phyloP scores from a whole-genome alignment of 2,329 filamentous ascomycete genomes.

The Leptographium galeiforme region DNA sequence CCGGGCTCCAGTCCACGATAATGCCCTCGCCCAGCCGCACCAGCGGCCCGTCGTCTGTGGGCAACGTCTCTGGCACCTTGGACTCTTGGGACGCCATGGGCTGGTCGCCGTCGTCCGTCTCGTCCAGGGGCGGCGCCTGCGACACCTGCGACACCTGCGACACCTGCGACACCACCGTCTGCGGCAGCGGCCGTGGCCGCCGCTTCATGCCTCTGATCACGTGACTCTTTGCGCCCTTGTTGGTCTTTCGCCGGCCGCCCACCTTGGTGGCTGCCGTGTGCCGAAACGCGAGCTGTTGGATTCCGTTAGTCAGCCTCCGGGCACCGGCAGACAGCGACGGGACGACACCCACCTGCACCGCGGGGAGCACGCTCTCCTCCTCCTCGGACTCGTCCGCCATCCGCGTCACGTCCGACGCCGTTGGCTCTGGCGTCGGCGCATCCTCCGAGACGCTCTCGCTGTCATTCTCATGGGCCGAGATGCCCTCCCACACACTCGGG shows the following conservation, averaged over 20 bases:
- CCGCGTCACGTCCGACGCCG: slow-evolving; percentile 1
- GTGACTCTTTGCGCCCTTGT: slow-evolving; percentile 30
- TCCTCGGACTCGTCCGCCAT: slow-evolving; percentile 24
- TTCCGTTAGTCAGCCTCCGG: neutral
- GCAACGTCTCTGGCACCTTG: neutral
- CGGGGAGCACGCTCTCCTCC: slow-evolving; percentile 1
- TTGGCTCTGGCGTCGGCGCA: slow-evolving; percentile 15
- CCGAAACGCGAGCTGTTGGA: slow-evolving; percentile 8
- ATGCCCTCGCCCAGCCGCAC: slow-evolving; percentile 74
- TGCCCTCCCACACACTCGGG: slow-evolving; percentile 25
- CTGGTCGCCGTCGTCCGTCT: neutral
- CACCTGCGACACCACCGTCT: neutral
- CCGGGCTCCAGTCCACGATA: slow-evolving; percentile 70
- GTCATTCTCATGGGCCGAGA: slow-evolving; percentile 37
- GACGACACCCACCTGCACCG: neutral
- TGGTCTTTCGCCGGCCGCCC: slow-evolving; percentile 20
- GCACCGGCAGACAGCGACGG: neutral
- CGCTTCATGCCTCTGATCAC: slow-evolving; percentile 29
- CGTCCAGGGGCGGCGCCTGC: neutral
- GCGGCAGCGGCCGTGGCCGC: neutral
- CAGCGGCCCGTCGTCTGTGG: slow-evolving; percentile 43
- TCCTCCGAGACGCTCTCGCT: slow-evolving; percentile 33
- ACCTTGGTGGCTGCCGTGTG: slow-evolving; percentile 10
- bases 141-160: neutral
- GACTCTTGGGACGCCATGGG: neutral